Base-by-base conservation (phyloP, 31 red algal genomes). In the Asparagopsis taxiformis region DNA sequence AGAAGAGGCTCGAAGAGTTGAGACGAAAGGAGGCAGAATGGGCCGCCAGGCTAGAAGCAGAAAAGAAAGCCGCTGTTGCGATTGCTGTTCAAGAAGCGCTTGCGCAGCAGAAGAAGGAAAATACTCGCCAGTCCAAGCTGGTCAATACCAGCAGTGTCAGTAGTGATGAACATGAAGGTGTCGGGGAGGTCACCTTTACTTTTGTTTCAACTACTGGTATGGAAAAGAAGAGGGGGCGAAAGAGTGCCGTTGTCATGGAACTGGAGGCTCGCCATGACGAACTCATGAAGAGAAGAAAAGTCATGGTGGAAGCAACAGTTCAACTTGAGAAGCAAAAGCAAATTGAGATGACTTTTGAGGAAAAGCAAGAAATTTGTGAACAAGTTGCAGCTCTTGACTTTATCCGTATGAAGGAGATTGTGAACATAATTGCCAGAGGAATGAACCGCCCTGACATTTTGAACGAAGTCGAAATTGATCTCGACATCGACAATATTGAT, bases 121-220 rank as follows among this genome's bases (percentile, higher is more conserved):
- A 0, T 0, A 31, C 13, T 26, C 56, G 24, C 11, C 37, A 70
- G 51, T 24, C 39, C 11, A 28, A 46, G 0, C 1, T 72, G 55
- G 67, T 80, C 13, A 89, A 80, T 29, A 80, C 75, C 20, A 80
- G 75, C 31, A 89, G 85, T 51, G 68, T 89, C 20, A 89, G 85
- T 52, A 69, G 66, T 51, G 85, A 89, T 58, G 85, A 89, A 31
- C 67, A 74, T 26, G 85, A 89, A 7, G 74, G 68, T 2, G 46
- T 48, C 28, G 74, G 67, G 1, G 85, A 89, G 58, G 68, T 89
- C 10, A 80, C 66, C 0, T 89, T 89, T 39, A 59, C 57, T 2
- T 89, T 89, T 74, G 85, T 89, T 1, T 89, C 85, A 23, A 89
- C 85, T 21, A 63, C 59, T 4, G 85, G 85, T 1, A 73, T 89